Evolutionary conservation across 257 asterid genomes (phyloP).

Genomic region (Solanum dulcamara): DNA sequence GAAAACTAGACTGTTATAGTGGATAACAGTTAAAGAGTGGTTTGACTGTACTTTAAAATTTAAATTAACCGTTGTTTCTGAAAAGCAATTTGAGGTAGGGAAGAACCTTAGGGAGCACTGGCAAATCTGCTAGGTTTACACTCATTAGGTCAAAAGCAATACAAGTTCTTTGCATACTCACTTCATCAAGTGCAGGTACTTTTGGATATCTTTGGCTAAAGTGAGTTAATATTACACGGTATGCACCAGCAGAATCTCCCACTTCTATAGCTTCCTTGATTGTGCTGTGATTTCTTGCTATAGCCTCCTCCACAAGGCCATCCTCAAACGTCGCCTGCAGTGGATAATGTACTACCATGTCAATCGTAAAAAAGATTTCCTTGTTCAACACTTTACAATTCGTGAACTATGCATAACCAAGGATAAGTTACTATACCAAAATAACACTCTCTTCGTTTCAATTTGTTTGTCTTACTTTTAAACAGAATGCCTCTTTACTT

Average conservation of each 20-base stretch:
- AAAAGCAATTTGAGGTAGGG: slow-evolving; percentile 60
- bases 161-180: slow-evolving; percentile 59
- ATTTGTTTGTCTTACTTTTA: too few species aligned
- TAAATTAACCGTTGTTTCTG: slow-evolving; percentile 3
- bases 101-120: slow-evolving; percentile 60
- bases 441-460: too few species aligned
- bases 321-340: background rate
- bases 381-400: slow-evolving; percentile 4
- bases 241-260: slow-evolving; percentile 70
- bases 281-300: slow-evolving; percentile 43
- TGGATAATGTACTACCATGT: background rate
- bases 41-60: background rate
- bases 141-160: slow-evolving; percentile 92
- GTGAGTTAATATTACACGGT: slow-evolving; percentile 74
- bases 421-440: too few species aligned
- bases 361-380: slow-evolving; percentile 15
- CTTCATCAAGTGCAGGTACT: slow-evolving; percentile 73
- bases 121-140: slow-evolving; percentile 72
- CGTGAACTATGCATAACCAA: background rate
- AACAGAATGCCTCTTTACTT: too few species aligned
- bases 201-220: slow-evolving; percentile 98
- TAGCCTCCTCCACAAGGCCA: background rate
- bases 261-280: slow-evolving; percentile 72
- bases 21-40: background rate
- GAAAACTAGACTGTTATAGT: too few species aligned